Evolutionary conservation across 352 stramenopile genomes (phyloP).

Genomic region (Globisporangium abappressorium): DNA sequence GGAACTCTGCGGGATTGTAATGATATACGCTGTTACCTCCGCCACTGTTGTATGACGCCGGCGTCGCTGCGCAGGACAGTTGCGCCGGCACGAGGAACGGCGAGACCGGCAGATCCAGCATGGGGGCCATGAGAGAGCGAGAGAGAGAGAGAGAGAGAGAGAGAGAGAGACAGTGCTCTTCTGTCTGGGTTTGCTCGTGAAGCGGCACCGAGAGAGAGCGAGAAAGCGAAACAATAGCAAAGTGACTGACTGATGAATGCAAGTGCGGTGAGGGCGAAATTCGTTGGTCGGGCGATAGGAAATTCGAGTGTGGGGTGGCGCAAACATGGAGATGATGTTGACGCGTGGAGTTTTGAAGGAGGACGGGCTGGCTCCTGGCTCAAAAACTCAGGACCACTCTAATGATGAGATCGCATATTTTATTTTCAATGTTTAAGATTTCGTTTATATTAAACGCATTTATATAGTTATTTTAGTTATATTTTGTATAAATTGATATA

Average conservation of each 20-base stretch:
- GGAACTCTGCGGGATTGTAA: not conserved
- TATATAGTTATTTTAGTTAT: not conserved
- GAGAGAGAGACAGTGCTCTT: not conserved
- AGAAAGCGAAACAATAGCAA: not conserved
- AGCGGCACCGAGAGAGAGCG: not conserved
- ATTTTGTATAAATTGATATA: not conserved
- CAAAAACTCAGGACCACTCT: not conserved
- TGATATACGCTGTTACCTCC: not conserved
- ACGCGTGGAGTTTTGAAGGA: not conserved
- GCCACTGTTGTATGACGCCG: not conserved
- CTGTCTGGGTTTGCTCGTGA: not conserved
- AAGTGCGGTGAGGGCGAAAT: not conserved
- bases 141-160: not conserved
- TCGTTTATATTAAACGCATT: not conserved
- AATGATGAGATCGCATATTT: not conserved
- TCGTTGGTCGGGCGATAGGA: not conserved
- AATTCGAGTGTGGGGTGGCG: not conserved
- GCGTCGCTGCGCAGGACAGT: not conserved
- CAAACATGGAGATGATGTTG: not conserved
- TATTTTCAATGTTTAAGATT: not conserved
- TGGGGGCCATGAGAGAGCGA: not conserved
- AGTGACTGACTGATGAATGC: too few relatives aligned
- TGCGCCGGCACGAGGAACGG: slow-evolving; percentile 5
- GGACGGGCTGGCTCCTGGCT: not conserved
- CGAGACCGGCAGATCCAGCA: slow-evolving; percentile 11